These are phyloP conservation scores for Ilyonectria destructans DNA, from an alignment of 2,329 filamentous ascomycete species.

Conservation along the genomic window DNA sequence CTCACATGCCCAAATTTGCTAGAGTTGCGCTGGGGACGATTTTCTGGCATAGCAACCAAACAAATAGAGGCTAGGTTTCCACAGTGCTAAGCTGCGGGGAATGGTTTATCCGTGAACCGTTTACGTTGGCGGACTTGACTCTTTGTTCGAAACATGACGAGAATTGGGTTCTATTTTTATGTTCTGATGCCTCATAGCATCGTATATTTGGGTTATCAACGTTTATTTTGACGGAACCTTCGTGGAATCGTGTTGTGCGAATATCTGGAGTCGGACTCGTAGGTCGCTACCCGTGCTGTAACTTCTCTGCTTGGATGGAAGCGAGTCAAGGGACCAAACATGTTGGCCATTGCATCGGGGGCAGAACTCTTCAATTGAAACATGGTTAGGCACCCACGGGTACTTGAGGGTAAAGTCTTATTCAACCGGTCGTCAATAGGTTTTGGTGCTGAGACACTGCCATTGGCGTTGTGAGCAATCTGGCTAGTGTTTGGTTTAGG, in stretches of 20 bases:
- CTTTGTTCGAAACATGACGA: not conserved
- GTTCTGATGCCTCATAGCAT: too few species aligned
- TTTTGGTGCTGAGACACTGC: not conserved
- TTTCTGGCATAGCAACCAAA: conserved; percentile 32
- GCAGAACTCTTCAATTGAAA: not conserved
- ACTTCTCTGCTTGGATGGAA: too few species aligned
- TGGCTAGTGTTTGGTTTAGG: not conserved
- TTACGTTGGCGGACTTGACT: not conserved
- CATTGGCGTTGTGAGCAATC: not conserved
- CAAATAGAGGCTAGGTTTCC: conserved; percentile 10
- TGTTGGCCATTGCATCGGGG: not conserved
- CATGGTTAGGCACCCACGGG: not conserved
- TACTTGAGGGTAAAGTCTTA: not conserved
- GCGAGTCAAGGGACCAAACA: not conserved
- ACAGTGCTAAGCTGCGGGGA: conserved; percentile 3
- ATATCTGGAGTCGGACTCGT: too few species aligned
- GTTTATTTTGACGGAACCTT: too few species aligned
- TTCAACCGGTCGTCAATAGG: not conserved
- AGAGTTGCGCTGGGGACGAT: conserved; percentile 15
- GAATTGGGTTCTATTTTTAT: too few species aligned
- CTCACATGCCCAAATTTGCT: conserved; percentile 25
- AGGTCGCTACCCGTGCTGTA: too few species aligned
- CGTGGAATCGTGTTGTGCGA: too few species aligned
- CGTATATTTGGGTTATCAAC: not conserved
- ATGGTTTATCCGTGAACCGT: conserved; percentile 22